Percentiles rank a stretch among this genome's conserved stretches.
phyloP scores from a whole-genome alignment of 768 basidiomycete species.

The Pleurotus platypus region DNA sequence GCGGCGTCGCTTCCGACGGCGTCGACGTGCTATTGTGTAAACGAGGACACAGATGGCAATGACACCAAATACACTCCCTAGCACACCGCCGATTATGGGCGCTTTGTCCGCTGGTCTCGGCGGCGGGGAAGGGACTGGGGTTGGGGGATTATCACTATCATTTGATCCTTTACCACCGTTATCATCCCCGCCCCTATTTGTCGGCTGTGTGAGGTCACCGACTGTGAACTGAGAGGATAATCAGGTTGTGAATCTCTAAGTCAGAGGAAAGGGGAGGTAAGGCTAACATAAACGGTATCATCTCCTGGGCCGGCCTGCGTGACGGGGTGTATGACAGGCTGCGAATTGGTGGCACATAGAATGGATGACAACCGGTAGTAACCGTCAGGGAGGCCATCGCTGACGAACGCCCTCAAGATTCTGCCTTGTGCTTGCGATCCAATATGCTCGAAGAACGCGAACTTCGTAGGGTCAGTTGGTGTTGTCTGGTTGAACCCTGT shows the following conservation, averaged over 20 bases:
- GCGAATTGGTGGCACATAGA: background rate
- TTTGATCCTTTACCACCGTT: background rate
- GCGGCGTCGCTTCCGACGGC: background rate
- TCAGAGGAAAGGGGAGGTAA: too few relatives aligned
- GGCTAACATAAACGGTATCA: background rate
- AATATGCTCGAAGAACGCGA: background rate
- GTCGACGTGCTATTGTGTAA: background rate
- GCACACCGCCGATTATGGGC: background rate
- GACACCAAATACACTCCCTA: background rate
- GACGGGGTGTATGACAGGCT: background rate
- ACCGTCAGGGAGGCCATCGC: background rate
- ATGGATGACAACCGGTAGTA: background rate
- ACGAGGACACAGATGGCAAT: background rate
- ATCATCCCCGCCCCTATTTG: too few relatives aligned
- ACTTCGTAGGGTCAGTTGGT: slow-evolving; percentile 14
- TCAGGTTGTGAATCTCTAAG: too few relatives aligned
- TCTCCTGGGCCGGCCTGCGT: background rate
- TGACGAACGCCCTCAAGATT: background rate
- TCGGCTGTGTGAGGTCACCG: background rate
- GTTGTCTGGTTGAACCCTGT: slow-evolving; percentile 38
- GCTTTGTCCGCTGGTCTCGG: background rate
- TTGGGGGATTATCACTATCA: background rate
- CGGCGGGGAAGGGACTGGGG: background rate
- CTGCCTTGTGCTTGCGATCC: background rate
- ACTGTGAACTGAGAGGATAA: background rate